Evolutionary conservation across 2,329 filamentous ascomycete species (phyloP).

Genomic region (Pseudogymnoascus sp.): DNA sequence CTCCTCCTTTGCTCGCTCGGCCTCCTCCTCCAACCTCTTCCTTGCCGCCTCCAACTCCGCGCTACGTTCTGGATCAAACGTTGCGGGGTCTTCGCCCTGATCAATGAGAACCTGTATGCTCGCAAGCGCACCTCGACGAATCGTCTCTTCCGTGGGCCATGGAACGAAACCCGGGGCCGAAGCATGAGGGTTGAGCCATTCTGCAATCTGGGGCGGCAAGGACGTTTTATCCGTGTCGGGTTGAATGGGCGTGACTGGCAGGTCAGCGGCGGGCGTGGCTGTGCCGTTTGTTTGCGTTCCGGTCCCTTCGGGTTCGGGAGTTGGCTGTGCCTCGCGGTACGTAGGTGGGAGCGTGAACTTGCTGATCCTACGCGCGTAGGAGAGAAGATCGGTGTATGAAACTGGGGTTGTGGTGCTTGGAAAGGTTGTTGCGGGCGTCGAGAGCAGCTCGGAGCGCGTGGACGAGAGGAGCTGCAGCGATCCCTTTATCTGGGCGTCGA

Average conservation of each 20-base stretch:
- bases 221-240: slow-evolving; percentile 17
- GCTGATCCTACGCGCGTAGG: slow-evolving; percentile 70
- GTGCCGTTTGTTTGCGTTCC: slow-evolving; percentile 24
- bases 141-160: slow-evolving; percentile 65
- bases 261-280: slow-evolving; percentile 19
- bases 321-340: slow-evolving; percentile 20
- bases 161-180: slow-evolving; percentile 57
- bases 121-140: slow-evolving; percentile 59
- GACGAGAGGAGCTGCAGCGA: slow-evolving; percentile 61
- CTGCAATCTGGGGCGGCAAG: slow-evolving; percentile 30
- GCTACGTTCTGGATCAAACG: slow-evolving; percentile 45
- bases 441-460: slow-evolving; percentile 63
- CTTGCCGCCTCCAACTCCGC: slow-evolving; percentile 29
- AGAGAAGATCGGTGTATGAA: slow-evolving; percentile 63
- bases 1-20: slow-evolving; percentile 18
- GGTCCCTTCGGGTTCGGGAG: slow-evolving; percentile 9
- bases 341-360: slow-evolving; percentile 60
- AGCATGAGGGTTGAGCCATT: slow-evolving; percentile 44
- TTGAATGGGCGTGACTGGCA: slow-evolving; percentile 20
- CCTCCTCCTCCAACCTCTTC: slow-evolving; percentile 27
- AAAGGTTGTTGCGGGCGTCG: slow-evolving; percentile 49
- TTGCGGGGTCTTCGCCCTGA: slow-evolving; percentile 51
- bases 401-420: slow-evolving; percentile 46
- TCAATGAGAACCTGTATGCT: slow-evolving; percentile 53
- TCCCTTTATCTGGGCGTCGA: slow-evolving; percentile 65